Conservation (phyloP, 352 stramenopile species). For the Phytophthora palmivora region DNA sequence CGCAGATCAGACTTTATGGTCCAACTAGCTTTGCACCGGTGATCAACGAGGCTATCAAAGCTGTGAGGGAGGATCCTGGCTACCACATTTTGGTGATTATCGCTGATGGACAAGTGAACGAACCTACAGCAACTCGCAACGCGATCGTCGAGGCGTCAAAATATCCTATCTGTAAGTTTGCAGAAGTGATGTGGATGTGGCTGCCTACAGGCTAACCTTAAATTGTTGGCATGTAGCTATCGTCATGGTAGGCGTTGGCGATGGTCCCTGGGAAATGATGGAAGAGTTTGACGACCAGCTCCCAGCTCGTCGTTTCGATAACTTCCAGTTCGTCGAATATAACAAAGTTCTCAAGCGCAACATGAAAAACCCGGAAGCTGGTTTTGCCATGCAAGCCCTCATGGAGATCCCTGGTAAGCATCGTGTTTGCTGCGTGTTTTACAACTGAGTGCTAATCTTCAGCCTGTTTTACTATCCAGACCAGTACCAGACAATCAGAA, state of each 20-base stretch:
- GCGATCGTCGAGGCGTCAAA: conserved; percentile 80
- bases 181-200: not conserved
- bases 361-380: conserved; percentile 64
- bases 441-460: not conserved
- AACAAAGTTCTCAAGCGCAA: conserved; percentile 68
- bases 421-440: not conserved
- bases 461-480: conserved; percentile 27
- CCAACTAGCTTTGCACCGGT: conserved; percentile 76
- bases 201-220: not conserved
- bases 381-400: conserved; percentile 77
- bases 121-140: conserved; percentile 59
- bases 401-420: conserved; percentile 78
- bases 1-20: conserved; percentile 58
- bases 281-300: conserved; percentile 76
- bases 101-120: conserved; percentile 78
- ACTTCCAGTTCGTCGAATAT: conserved; percentile 85
- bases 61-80: conserved; percentile 48
- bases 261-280: conserved; percentile 86
- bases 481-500: conserved; percentile 68
- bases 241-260: conserved; percentile 72
- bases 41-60: conserved; percentile 63
- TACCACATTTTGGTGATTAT: conserved; percentile 87
- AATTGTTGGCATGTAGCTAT: conserved; percentile 28
- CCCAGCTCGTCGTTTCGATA: conserved; percentile 68
- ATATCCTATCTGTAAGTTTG: conserved; percentile 66